Conservation (phyloP, 2,329 filamentous ascomycete genomes). For the Coniella lustricola region DNA sequence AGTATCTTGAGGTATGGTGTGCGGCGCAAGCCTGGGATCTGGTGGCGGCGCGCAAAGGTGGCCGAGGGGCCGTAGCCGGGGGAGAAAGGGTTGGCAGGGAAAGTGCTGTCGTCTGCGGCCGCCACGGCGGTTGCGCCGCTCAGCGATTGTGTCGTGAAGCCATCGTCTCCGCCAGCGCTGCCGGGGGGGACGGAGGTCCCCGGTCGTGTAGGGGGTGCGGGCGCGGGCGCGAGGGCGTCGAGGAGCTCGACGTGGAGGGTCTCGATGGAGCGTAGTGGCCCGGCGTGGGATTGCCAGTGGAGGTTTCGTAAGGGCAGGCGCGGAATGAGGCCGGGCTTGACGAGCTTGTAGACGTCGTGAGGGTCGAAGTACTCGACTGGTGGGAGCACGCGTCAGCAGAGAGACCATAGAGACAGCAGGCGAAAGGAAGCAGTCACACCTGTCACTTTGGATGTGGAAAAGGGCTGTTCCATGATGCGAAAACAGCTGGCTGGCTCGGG, state of each 20-base stretch:
- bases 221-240: slow-evolving; percentile 38
- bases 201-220: slow-evolving; percentile 20
- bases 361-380: slow-evolving; percentile 95
- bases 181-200: slow-evolving; percentile 7
- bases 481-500: slow-evolving; percentile 27
- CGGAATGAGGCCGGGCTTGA: slow-evolving; percentile 69
- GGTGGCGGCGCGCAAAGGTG: slow-evolving; percentile 60
- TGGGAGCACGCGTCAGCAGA: slow-evolving; percentile 6
- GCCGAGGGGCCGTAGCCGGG: slow-evolving; percentile 16
- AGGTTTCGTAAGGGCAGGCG: slow-evolving; percentile 84
- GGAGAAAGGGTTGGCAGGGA: slow-evolving; percentile 12
- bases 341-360: slow-evolving; percentile 74
- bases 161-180: slow-evolving; percentile 42
- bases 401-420: slow-evolving; percentile 9
- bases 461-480: slow-evolving; percentile 55
- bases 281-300: slow-evolving; percentile 92
- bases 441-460: slow-evolving; percentile 70
- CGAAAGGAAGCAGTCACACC: slow-evolving; percentile 39
- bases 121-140: slow-evolving; percentile 28
- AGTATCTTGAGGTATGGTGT: slow-evolving; percentile 92
- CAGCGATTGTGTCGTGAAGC: slow-evolving; percentile 51
- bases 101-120: slow-evolving; percentile 8
- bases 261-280: slow-evolving; percentile 87
- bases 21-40: slow-evolving; percentile 86
- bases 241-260: slow-evolving; percentile 85